These are phyloP conservation scores for Austroboletus rostrupii DNA, from an alignment of 1,284 basidiomycete genomes.

Conservation along the genomic window DNA sequence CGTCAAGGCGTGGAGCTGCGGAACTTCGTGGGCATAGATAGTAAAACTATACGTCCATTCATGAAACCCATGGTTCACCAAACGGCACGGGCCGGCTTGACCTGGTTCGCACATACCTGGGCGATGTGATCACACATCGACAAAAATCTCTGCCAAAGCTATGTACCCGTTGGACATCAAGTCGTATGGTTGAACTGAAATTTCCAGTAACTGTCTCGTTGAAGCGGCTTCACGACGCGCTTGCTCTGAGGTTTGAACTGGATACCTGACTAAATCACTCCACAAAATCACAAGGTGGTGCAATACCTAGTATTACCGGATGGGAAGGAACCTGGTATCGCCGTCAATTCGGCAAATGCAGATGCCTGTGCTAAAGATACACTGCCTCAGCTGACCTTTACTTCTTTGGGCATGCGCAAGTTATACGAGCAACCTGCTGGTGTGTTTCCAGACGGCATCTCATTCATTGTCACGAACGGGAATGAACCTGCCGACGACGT, in stretches of 20 bases:
- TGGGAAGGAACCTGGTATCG: neutral
- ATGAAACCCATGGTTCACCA: conserved; percentile 6
- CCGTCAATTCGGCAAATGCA: conserved; percentile 1
- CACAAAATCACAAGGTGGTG: neutral
- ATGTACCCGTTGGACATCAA: no score
- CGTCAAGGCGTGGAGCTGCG: conserved; percentile 21
- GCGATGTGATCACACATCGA: neutral
- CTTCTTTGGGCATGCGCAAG: conserved; percentile 3
- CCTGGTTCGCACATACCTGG: neutral
- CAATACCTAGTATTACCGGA: neutral
- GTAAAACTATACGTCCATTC: conserved; percentile 10
- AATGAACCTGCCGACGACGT: no score
- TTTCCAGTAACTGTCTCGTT: neutral
- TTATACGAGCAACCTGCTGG: neutral
- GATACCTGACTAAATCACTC: neutral
- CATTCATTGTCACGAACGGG: no score
- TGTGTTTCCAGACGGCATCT: no score
- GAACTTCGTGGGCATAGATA: conserved; percentile 16
- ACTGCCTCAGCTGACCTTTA: conserved; percentile 8
- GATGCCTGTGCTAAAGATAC: conserved; percentile 5
- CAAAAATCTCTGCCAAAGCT: neutral
- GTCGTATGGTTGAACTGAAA: neutral
- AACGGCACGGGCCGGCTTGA: neutral
- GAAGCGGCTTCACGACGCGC: neutral
- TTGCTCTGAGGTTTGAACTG: neutral